phyloP scores from a whole-genome alignment of 345 rosid genomes.

The Aurinia saxatilis region DNA sequence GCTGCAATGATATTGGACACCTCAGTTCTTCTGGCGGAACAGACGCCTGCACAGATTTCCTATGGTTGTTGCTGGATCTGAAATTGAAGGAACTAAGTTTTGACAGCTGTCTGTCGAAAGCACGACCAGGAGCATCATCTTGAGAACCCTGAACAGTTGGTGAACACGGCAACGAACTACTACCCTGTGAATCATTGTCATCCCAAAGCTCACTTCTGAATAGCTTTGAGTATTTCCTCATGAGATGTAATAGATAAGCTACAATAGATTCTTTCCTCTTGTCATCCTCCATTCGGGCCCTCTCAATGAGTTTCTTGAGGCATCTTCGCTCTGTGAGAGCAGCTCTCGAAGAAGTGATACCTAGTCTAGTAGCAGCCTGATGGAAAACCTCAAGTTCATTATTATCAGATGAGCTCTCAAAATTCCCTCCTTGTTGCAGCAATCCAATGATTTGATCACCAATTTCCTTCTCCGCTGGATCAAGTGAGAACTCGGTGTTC shows the following conservation, averaged over 20 bases:
- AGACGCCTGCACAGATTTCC: conserved; percentile 63
- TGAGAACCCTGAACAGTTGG: conserved; percentile 61
- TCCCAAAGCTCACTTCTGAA: conserved; percentile 81
- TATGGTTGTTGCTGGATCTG: conserved; percentile 42
- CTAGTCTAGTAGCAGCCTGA: conserved; percentile 72
- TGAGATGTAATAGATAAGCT: conserved; percentile 80
- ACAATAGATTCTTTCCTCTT: conserved; percentile 93
- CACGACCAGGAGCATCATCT: conserved; percentile 53
- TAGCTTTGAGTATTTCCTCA: conserved; percentile 92
- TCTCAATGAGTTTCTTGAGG: conserved; percentile 84
- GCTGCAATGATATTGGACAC: conserved; percentile 95
- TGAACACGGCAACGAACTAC: conserved; percentile 80
- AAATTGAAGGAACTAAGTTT: conserved; percentile 81
- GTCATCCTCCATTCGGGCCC: conserved; percentile 92
- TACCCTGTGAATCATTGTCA: conserved; percentile 85
- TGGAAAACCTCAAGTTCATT: conserved; percentile 85
- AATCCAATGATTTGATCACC: conserved; percentile 73
- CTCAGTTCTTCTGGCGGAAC: conserved; percentile 91
- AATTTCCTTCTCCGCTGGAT: conserved; percentile 73
- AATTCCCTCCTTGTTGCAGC: conserved; percentile 88
- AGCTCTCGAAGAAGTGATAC: conserved; percentile 83
- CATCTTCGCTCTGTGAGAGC: conserved; percentile 92
- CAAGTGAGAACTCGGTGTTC: conserved; percentile 49
- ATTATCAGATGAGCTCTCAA: conserved; percentile 50
- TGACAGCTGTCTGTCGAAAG: conserved; percentile 73